phyloP scores from a whole-genome alignment of 805 yeast species.

The Zygotorulaspora chibaensis region DNA sequence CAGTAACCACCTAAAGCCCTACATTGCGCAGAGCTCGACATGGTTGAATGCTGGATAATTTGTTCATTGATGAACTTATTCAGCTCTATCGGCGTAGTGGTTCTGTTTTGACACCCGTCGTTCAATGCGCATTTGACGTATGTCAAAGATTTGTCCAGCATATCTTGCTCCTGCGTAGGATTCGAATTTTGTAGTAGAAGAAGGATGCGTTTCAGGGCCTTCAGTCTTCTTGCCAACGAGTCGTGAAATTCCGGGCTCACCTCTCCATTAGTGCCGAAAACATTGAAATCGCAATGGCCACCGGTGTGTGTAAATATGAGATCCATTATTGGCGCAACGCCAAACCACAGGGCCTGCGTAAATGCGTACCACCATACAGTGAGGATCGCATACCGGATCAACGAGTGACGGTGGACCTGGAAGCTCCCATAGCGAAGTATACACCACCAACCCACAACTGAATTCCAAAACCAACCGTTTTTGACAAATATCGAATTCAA shows the following conservation, averaged over 20 bases:
- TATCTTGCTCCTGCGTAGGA: constrained; percentile 1
- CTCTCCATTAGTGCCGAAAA: constrained; percentile 19
- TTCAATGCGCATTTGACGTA: constrained; percentile 12
- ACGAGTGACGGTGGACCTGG: constrained; percentile 20
- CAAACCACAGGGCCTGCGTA: constrained; percentile 72
- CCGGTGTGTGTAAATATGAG: constrained; percentile 74
- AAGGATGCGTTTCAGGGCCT: constrained; percentile 17
- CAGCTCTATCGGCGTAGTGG: constrained; percentile 11
- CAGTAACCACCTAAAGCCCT: constrained; percentile 60
- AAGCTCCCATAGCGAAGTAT: constrained; percentile 7
- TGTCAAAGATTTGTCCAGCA: constrained; percentile 6
- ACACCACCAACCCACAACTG: constrained; percentile 36
- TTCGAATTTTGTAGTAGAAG: constrained; percentile 4
- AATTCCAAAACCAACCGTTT: constrained; percentile 91
- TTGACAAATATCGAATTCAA: constrained; percentile 76
- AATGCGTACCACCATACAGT: constrained; percentile 82
- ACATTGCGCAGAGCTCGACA: constrained; percentile 38
- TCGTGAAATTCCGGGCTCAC: constrained; percentile 19
- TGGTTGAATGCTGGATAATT: constrained; percentile 29
- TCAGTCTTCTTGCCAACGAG: constrained; percentile 14
- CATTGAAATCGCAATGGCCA: constrained; percentile 55
- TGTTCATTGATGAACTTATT: constrained; percentile 16
- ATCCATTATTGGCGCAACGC: constrained; percentile 86
- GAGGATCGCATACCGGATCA: constrained; percentile 45
- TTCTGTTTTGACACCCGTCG: constrained; percentile 1